Evolutionary conservation across 1,284 basidiomycete genomes (phyloP).

Genomic region (Neonothopanus nambi): DNA sequence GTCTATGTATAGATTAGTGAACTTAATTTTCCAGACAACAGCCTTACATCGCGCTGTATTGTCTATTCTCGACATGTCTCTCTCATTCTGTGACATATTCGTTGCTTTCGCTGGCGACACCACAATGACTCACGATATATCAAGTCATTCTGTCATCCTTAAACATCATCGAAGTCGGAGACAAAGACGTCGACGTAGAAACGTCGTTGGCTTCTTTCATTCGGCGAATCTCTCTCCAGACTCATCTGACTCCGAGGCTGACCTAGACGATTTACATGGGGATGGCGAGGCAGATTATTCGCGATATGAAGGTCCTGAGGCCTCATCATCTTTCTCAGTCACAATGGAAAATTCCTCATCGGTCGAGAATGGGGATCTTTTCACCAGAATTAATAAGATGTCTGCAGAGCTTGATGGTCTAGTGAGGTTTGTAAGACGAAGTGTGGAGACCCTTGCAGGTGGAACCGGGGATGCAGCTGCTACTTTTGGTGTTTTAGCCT

Average conservation of each 20-base stretch:
- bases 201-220: constrained; percentile 63
- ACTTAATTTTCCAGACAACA: constrained; percentile 46
- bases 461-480: constrained; percentile 54
- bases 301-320: constrained; percentile 11
- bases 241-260: constrained; percentile 46
- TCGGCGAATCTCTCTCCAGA: constrained; percentile 35
- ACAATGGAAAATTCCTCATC: constrained; percentile 41
- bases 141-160: constrained; percentile 51
- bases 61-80: constrained; percentile 71
- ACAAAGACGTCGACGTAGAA: constrained; percentile 48
- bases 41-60: constrained; percentile 64
- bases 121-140: constrained; percentile 57
- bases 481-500: constrained; percentile 73
- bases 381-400: constrained; percentile 58
- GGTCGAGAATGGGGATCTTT: constrained; percentile 47
- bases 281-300: constrained; percentile 22
- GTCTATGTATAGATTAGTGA: not conserved
- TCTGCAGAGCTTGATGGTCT: constrained; percentile 67
- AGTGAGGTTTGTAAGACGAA: constrained; percentile 66
- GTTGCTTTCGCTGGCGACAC: constrained; percentile 58
- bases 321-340: constrained; percentile 41
- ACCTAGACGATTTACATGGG: constrained; percentile 34
- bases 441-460: constrained; percentile 62
- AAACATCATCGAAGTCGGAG: constrained; percentile 63
- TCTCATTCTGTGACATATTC: constrained; percentile 68